Base-by-base conservation (phyloP, 2,329 filamentous ascomycete genomes). In the Aspergillus fumigatus region DNA sequence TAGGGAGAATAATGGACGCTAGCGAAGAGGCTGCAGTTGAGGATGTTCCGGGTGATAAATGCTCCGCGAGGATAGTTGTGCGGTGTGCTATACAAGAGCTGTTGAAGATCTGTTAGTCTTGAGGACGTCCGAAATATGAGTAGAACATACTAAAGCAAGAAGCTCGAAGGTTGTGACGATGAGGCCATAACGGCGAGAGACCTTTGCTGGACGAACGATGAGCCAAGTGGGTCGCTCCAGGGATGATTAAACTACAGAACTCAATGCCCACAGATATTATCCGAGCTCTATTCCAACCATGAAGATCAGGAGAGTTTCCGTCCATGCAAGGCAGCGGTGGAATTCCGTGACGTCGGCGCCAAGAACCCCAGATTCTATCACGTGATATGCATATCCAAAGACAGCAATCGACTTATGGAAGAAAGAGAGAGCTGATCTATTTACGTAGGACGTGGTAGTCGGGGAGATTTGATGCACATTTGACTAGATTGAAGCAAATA, bases 51-150 rank as follows among this genome's bases (percentile, higher is more conserved):
- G 91, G 91, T 35, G 90, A 87, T 50, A 91, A 95, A 79, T 95
- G 93, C 79, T 99, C 94, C 69, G 90, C 80, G 59, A 99, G 87
- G 76, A 99, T 96, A 48, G 92, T 97, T 54, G 86, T 90, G 70
- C 94, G 88, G 78, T 97, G 87, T 51, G 94, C 92, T 75, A 99
- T 94, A 79, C 94, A 97, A 65, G 91, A 88, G 79, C 92, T 96
- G 68, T 57, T 35, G 14, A 38, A 38, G 14, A 60, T 48, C 23
- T 17, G 57, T 62, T 54, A 61, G 58, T 8, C 21, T 51, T 26
- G n/a, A 45, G 21, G 6, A n/a, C 17, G 49, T 25, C 49, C n/a
- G 25, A 38, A 11, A 25, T 25, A 50, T 17, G 2, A n/a, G 1
- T 47, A 47, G 43, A 57, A 76, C 85, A 69, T 80, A 90, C 88